Base-by-base conservation (phyloP, 805 yeast species). In the Maudiozyma pseudohumilis region DNA sequence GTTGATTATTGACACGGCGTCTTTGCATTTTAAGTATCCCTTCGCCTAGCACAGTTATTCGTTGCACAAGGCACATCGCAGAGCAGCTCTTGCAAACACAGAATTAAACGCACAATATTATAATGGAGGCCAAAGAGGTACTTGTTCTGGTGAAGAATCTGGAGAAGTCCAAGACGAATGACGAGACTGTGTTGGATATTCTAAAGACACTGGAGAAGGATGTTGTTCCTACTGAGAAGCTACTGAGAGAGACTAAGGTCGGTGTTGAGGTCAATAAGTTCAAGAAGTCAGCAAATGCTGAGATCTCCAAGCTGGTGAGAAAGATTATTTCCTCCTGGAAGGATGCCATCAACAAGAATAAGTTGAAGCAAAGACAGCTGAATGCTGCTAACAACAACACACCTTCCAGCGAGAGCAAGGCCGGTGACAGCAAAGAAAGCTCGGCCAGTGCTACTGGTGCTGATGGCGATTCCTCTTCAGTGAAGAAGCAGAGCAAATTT, bases 261-360 rank as follows among this genome's bases (percentile, higher is more conserved):
- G 98, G 98, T 46, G 89, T 92, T 13, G 89, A 88, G 7, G 96
- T 92, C 29, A 92, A 92, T 64, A 87, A 85, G 60, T 75, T 82
- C 52, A 75, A 95, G 46, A 63, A 83, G 7, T 75, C 77, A 33
- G 53, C 62, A 22, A 84, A 82, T 59, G 44, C 71, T 17, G 94
- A 87, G 48, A 60, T 92, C 32, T 67, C 80, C 10, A 61, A 69
- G 2, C 62, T 82, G 29, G 97, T 89, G 26, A 84, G 83, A 58
- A 76, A 75, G 48, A 83, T 88, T 65, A 87, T 92, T 50, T 74
- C 76, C 48, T 67, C 70, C 26, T 92, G 98, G 98, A 86, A 86
- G 55, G 96, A 89, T 45, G 78, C 77, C 36, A 94, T 89, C 12
- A 78, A 78, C 32, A 68, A 66, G 42, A 82, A 80, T 49, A 80